Evolutionary conservation across 768 basidiomycete genomes (phyloP).

Genomic region (Gloeopeniophorella convolvens): DNA sequence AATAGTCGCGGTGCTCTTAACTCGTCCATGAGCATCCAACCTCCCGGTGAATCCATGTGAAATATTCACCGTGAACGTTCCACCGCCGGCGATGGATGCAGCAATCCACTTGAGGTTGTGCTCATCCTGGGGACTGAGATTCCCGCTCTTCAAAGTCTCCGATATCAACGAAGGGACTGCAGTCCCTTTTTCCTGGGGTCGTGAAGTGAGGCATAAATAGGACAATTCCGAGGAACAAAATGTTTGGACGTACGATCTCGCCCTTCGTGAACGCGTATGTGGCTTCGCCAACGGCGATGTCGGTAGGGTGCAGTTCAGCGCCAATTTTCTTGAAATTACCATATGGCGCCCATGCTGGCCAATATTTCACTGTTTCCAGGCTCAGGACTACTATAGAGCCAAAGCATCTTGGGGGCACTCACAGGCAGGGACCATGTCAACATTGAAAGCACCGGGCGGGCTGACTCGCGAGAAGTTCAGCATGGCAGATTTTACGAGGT

Average conservation of each 20-base stretch:
- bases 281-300: too few relatives aligned
- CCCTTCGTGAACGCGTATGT: background rate
- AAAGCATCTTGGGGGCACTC: too few relatives aligned
- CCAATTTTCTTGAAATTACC: too few relatives aligned
- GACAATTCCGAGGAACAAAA: background rate
- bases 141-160: constrained; percentile 6
- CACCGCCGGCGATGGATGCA: constrained; percentile 5
- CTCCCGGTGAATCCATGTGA: too few relatives aligned
- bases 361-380: too few relatives aligned
- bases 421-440: too few relatives aligned
- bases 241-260: constrained; percentile 7
- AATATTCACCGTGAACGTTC: constrained; percentile 15
- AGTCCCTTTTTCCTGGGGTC: constrained; percentile 16
- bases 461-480: too few relatives aligned
- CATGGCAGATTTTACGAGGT: too few relatives aligned
- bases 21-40: background rate
- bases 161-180: constrained; percentile 20
- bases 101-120: constrained; percentile 22
- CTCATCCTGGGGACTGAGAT: constrained; percentile 6
- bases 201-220: background rate
- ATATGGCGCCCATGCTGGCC: too few relatives aligned
- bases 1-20: constrained; percentile 21
- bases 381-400: too few relatives aligned
- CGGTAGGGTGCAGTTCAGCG: too few relatives aligned
- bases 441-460: too few relatives aligned